Evolutionary conservation across 345 rosid genomes (phyloP).

Genomic region (Eutrema heterophyllum): DNA sequence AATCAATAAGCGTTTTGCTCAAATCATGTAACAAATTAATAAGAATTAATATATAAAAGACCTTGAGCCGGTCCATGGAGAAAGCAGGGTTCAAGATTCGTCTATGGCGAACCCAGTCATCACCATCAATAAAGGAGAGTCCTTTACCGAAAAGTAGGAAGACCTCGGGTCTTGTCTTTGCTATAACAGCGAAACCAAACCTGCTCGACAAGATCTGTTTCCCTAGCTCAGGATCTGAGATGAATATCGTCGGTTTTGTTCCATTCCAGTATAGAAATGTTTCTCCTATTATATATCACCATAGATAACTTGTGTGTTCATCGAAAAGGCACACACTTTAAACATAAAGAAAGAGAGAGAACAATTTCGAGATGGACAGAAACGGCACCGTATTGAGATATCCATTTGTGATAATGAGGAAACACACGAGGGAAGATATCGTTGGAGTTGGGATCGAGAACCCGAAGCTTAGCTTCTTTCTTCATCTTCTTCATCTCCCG

Average conservation of each 20-base stretch:
- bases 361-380: neutral
- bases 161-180: neutral
- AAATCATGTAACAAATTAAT: neutral
- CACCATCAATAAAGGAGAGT: neutral
- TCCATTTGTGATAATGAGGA: neutral
- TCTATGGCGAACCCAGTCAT: conserved; percentile 3
- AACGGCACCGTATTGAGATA: neutral
- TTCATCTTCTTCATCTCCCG: neutral
- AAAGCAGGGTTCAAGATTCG: neutral
- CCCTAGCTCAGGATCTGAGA: conserved; percentile 4
- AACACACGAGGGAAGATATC: neutral
- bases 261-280: neutral
- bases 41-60: neutral
- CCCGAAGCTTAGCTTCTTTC: neutral
- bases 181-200: neutral
- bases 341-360: neutral
- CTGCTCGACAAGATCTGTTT: conserved; percentile 1
- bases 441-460: neutral
- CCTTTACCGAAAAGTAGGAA: neutral
- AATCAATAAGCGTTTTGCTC: neutral
- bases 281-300: neutral
- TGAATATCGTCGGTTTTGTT: neutral
- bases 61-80: conserved; percentile 4
- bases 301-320: neutral
- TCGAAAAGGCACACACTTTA: neutral